A percentile compares a stretch with the other conserved stretches of the same genome.
phyloP scores from a whole-genome alignment of 176 grass and related monocot genomes.

The Carex pumila region DNA sequence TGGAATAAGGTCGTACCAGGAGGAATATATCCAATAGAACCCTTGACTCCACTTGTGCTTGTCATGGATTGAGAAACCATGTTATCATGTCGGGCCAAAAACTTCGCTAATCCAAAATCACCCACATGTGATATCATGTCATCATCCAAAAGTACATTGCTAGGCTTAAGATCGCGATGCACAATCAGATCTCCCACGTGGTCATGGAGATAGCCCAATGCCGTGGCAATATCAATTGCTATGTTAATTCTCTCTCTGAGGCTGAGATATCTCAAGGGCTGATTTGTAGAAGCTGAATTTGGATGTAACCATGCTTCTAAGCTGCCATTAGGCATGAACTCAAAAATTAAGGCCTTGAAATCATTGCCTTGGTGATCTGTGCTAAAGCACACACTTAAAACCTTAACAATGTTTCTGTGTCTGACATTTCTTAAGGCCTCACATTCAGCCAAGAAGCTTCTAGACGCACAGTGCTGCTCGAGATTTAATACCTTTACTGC shows the following conservation, averaged over 20 bases:
- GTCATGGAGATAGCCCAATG: conserved; percentile 29
- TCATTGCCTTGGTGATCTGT: conserved; percentile 25
- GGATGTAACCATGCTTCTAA: conserved; percentile 30
- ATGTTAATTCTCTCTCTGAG: conserved; percentile 26
- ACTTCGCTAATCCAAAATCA: conserved; percentile 31
- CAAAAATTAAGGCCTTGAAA: conserved; percentile 31
- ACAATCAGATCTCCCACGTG: conserved; percentile 12
- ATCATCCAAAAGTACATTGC: conserved; percentile 27
- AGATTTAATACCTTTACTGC: conserved; percentile 32
- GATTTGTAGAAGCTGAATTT: neutral
- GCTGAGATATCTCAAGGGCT: neutral
- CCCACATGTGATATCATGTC: conserved; percentile 10
- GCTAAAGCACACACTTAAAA: conserved; percentile 27
- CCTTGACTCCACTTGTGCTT: no score
- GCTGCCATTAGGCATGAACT: conserved; percentile 33
- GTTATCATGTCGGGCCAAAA: no score
- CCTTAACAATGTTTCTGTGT: conserved; percentile 31
- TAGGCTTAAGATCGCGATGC: conserved; percentile 33
- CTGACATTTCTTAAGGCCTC: conserved; percentile 23
- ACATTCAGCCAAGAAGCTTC: conserved; percentile 36
- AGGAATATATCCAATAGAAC: no score
- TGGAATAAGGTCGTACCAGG: conserved; percentile 14
- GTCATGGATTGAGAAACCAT: no score
- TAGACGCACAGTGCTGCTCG: conserved; percentile 16
- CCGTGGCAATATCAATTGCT: conserved; percentile 16